A percentile compares a stretch with the other conserved stretches of the same genome.
These are phyloP conservation scores for Datura wrightii DNA, from an alignment of 257 asterid species.

Conservation along the genomic window DNA sequence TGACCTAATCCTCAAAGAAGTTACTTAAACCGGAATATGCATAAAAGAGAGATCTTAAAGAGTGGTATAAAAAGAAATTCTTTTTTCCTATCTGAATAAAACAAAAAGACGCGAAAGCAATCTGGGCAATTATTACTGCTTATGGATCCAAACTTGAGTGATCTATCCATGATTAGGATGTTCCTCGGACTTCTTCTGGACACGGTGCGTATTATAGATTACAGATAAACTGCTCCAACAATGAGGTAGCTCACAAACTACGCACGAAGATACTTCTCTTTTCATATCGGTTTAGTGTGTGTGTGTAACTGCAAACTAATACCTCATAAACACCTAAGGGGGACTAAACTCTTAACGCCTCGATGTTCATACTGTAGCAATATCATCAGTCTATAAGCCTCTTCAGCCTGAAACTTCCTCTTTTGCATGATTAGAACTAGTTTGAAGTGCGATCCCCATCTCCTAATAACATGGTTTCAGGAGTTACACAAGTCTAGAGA, in stretches of 20 bases:
- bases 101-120: background rate
- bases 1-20: too few relatives aligned
- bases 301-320: too few relatives aligned
- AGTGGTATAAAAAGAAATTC: too few relatives aligned
- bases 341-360: too few relatives aligned
- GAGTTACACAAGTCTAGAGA: background rate
- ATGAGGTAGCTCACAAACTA: constrained; percentile 10
- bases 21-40: too few relatives aligned
- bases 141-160: background rate
- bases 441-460: background rate
- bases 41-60: too few relatives aligned
- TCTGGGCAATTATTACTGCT: background rate
- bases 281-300: background rate
- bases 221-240: background rate
- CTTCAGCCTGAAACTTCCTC: background rate
- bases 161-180: background rate
- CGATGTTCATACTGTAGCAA: background rate
- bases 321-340: too few relatives aligned
- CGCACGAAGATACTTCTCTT: background rate
- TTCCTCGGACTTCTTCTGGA: background rate
- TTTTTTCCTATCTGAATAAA: too few relatives aligned
- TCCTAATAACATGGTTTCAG: background rate
- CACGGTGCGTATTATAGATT: background rate
- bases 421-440: background rate
- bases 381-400: background rate